Evolutionary conservation across 208 protist genomes (phyloP), one percentile per base, ranked within the genome.

Genomic region (Trypanosomatidae sp.): DNA sequence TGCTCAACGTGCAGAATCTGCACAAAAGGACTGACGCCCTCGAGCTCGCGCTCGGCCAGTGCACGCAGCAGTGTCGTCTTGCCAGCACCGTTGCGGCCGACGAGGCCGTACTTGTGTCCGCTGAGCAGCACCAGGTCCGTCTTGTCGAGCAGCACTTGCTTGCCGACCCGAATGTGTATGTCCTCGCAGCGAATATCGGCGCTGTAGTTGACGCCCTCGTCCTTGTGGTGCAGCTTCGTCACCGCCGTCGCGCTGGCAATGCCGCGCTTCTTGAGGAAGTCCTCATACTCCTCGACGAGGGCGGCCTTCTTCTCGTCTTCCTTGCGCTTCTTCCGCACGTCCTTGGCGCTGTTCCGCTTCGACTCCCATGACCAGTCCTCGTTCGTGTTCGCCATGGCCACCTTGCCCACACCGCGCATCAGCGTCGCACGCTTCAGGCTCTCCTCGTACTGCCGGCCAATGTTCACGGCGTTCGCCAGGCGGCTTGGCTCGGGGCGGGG

Each of bases 1-100:
- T 99, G 96, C 63, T 99, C 95, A 26, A 99, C 90, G 61, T 99
- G 96, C 7, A 98, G 66, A 40, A 99, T 97, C 54, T 97, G 81
- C 42, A 98, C 67, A 78, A 97, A 89, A 16, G 76, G 74, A 19
- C 96, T 97, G 19, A 98, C 95, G 28, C 85, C 91, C 30, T 95
- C 82, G 25, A 98, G 65, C 37, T 90, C 85, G 18, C 69, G 66
- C 53, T 96, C 88, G 8, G 88, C 73, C 47, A 98, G 85, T 25
- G 91, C 84, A n/a, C 91, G 78, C 38, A 99, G 76, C 11, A 98
- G 73, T 7, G 94, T 97, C 15, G 90, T 94, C 68, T 96, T 96
- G 56, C 90, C 90, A 1, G 77, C 61, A 40, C 92, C 92, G 62
- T 98, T 98, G 38, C 89, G 77, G 10, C 96, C 96, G 52, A 98